Conservation (phyloP, 192 early-diverging fungal species). For the Backusella morwellensis region DNA sequence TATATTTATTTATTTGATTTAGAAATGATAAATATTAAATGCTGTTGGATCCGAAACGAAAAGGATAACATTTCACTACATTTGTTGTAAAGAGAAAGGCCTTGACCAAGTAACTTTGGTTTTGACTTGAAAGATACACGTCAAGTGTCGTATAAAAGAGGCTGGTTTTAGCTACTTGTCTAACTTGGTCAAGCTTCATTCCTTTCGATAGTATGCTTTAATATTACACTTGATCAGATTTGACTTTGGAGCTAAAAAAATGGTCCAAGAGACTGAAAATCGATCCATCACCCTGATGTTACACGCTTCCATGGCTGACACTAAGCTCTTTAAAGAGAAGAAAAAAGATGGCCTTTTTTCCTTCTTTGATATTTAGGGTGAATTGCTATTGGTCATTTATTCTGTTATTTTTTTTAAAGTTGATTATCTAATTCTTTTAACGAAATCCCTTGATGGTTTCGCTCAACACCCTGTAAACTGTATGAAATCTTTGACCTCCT, state of each 20-base stretch:
- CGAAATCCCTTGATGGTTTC: background rate
- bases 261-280: background rate
- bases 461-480: background rate
- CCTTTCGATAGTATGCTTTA: background rate
- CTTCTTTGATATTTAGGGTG: background rate
- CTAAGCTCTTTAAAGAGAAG: background rate
- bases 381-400: background rate
- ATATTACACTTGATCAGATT: background rate
- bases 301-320: background rate
- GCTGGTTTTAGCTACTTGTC: background rate
- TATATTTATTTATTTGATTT: background rate
- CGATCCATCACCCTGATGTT: background rate
- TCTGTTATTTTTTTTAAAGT: background rate
- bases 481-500: background rate
- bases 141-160: background rate
- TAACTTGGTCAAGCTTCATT: background rate
- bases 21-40: background rate
- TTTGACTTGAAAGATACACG: background rate
- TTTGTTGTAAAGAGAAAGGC: too few relatives aligned
- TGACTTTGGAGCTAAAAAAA: too few relatives aligned
- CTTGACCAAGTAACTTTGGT: too few relatives aligned
- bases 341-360: background rate
- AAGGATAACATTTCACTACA: background rate
- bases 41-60: background rate
- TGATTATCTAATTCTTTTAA: background rate